Base-by-base conservation (phyloP, 495 filamentous ascomycete species). In the Cercophora scortea region DNA sequence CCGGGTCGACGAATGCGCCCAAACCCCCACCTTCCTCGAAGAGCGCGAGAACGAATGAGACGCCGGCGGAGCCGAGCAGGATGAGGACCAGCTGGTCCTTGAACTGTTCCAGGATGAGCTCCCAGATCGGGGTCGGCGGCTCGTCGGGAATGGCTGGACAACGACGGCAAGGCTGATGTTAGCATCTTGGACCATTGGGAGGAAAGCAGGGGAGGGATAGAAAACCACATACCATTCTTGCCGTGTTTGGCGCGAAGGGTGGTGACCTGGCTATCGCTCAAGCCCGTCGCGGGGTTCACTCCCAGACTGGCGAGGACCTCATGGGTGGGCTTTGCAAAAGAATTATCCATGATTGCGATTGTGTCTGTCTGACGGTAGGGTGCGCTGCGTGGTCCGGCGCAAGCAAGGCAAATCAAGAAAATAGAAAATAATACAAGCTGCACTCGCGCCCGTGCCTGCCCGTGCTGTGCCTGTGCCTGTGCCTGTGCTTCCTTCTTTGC, bases 61-160 rank as follows among this genome's bases (percentile, higher is more conserved):
- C 80, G n/a, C 81, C 89, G 6, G 94, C 94, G 13, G 91, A 96
- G 42, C 82, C 93, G 45, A 99, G 75, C 4, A 99, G 79, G 61
- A 99, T 99, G 50, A 99, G 79, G 50, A 99, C 94, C 3, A 99
- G 80, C 70, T 99, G 94, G 64, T 99, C 94, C 71, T 99, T 95
- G 77, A 99, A 99, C 70, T 99, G 94, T 68, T 99, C 94, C 48
- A 97, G 76, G 41, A 99, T 86, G 54, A 99, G 82, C 68, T 96
- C 78, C 92, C 93, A 99, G 44, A 99, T 63, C 36, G 94, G 94
- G 13, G 93, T 97, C n/a, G 94, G 88, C 42, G 94, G 91, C 49
- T 97, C 94, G 71, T 99, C 93, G 13, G 89, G 85, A 51, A 99
- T 83, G 49, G 90, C 93, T 97, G 66, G 51, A 39, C 54, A 39